Evolutionary conservation across 768 basidiomycete species (phyloP), one percentile per base, ranked within the genome.

Genomic region (Mrakia gelida): DNA sequence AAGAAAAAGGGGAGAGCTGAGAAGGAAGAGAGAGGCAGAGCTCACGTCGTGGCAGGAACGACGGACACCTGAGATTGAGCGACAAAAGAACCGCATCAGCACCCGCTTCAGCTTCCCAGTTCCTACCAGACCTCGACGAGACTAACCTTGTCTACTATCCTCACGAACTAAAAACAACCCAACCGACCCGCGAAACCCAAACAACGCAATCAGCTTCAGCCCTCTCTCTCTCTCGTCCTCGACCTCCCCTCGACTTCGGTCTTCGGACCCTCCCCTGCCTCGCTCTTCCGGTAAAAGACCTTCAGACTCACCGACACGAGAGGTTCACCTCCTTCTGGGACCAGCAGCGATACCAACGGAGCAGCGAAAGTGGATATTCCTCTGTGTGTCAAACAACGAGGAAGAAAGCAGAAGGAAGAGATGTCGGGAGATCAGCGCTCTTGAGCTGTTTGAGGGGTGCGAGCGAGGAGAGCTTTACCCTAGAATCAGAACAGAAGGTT

Each of bases 31-130:
- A 11, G 16, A 15, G 1, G 49, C 6, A 26, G 8, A 13, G 84
- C 89, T 81, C 83, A 91, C 90, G 90, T 91, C 68, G 91, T 92
- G n/a, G 92, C 88, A 3, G 91, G 92, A 15, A 81, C 80, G 49
- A 92, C 90, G 41, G 90, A 91, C 87, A 91, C 83, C 91, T 92
- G 85, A 92, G 91, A 32, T 91, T 90, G 18, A 18, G 54, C 79
- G 81, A 75, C 71, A 76, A 76, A 76, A n/a, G 63, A 80, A 45
- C 45, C 45, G 79, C 76, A 78, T 79, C 70, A 72, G 74, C 59
- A 70, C 38, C 13, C 30, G 76, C 76, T 67, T 77, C 70, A 56
- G 65, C 32, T 16, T 1, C 7, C 8, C 30, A 23, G 10, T 3
- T 16, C 32, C 23, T 71, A 21, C 43, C 68, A 26, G 3, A 26